These are phyloP conservation scores for Leccinum uliginosum DNA, from an alignment of 768 basidiomycete species.

Conservation along the genomic window DNA sequence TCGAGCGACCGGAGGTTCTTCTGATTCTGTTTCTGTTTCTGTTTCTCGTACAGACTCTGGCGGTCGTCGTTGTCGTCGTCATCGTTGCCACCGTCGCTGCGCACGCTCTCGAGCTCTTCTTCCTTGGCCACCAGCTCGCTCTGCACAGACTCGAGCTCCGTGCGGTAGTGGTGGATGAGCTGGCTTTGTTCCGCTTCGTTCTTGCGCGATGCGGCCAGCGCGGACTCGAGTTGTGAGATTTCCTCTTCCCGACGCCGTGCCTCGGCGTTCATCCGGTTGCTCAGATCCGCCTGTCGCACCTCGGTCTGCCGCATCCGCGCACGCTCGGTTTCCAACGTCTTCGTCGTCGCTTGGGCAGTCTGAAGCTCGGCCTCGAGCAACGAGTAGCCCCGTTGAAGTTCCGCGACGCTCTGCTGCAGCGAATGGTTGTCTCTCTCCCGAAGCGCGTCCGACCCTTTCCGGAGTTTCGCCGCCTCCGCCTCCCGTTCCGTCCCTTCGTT, in stretches of 20 bases:
- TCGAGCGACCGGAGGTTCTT: slow-evolving; percentile 52
- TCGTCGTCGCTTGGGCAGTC: slow-evolving; percentile 46
- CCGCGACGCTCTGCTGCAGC: slow-evolving; percentile 46
- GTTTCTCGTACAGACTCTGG: no score
- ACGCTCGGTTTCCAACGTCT: slow-evolving; percentile 64
- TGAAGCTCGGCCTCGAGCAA: slow-evolving; percentile 63
- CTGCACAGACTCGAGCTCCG: slow-evolving; percentile 69
- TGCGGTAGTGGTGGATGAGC: slow-evolving; percentile 58
- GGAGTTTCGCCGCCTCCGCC: slow-evolving; percentile 41
- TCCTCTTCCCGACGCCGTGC: slow-evolving; percentile 51
- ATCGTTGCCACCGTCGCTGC: slow-evolving; percentile 35
- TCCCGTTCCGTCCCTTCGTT: slow-evolving; percentile 51
- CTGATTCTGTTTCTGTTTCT: background rate
- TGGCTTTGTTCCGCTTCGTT: slow-evolving; percentile 59
- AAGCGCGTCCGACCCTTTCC: slow-evolving; percentile 40
- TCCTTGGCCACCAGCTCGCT: slow-evolving; percentile 58
- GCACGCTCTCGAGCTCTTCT: slow-evolving; percentile 60
- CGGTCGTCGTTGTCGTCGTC: slow-evolving; percentile 4
- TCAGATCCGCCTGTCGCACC: slow-evolving; percentile 50
- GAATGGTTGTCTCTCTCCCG: slow-evolving; percentile 52
- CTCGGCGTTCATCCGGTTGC: slow-evolving; percentile 47
- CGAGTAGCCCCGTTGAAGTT: slow-evolving; percentile 58
- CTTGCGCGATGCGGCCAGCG: slow-evolving; percentile 45
- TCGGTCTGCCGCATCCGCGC: slow-evolving; percentile 53
- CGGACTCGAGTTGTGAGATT: slow-evolving; percentile 45